Conservation (phyloP, 1,284 basidiomycete genomes). For the Puccinia hordei region DNA sequence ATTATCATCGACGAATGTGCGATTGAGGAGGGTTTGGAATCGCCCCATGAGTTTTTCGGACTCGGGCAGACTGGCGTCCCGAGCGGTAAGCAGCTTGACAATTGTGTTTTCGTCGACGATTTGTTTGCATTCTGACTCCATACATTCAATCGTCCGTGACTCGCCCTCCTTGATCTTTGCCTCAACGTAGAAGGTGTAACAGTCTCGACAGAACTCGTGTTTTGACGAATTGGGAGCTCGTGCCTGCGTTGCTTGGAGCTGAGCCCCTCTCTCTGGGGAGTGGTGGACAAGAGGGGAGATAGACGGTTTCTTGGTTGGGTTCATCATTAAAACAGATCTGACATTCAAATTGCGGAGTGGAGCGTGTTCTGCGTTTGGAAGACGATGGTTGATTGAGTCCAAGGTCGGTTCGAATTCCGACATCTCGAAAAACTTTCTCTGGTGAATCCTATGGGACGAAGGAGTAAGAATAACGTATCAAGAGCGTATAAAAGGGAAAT, state of each 20-base stretch:
- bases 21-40: constrained; percentile 82
- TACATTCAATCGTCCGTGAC: constrained; percentile 78
- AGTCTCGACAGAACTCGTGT: constrained; percentile 69
- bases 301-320: constrained; percentile 66
- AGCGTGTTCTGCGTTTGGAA: constrained; percentile 55
- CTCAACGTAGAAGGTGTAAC: constrained; percentile 81
- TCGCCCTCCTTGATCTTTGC: constrained; percentile 88
- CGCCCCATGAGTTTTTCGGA: constrained; percentile 57
- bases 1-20: constrained; percentile 86
- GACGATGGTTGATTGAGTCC: constrained; percentile 60
- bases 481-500: too few species aligned
- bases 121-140: constrained; percentile 83
- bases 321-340: constrained; percentile 79
- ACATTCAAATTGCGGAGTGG: constrained; percentile 71
- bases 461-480: background rate
- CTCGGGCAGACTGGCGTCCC: constrained; percentile 20
- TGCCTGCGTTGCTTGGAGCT: background rate
- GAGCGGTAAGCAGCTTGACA: constrained; percentile 60
- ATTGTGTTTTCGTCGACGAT: constrained; percentile 67
- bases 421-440: constrained; percentile 69
- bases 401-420: constrained; percentile 65
- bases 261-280: constrained; percentile 57
- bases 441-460: constrained; percentile 59
- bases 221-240: background rate
- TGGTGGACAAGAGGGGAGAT: constrained; percentile 75